Conservation (phyloP, 2,329 filamentous ascomycete genomes). For the Scytalidium sp. region DNA sequence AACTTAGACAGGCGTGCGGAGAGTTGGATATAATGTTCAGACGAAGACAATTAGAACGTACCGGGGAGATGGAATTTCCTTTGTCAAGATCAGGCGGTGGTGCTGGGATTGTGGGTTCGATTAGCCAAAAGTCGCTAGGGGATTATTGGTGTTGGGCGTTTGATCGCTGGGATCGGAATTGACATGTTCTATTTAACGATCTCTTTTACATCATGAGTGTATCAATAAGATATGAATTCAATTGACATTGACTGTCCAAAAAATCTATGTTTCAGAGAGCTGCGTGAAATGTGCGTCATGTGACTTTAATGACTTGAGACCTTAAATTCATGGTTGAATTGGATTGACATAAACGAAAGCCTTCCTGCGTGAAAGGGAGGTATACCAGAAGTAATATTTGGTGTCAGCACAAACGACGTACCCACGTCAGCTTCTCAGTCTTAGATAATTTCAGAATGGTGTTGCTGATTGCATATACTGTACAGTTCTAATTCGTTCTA, state of each 20-base stretch:
- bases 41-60: conserved; percentile 11
- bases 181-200: neutral
- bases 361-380: too few relatives aligned
- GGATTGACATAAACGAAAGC: too few relatives aligned
- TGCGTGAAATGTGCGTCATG: neutral
- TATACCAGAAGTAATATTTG: too few relatives aligned
- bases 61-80: conserved; percentile 9
- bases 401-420: too few relatives aligned
- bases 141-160: conserved; percentile 22
- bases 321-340: too few relatives aligned
- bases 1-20: conserved; percentile 21
- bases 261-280: neutral
- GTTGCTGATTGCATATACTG: too few relatives aligned
- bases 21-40: conserved; percentile 24
- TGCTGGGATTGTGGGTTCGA: conserved; percentile 2
- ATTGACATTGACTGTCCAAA: neutral
- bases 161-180: neutral
- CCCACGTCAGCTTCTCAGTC: too few relatives aligned
- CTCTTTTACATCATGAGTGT: neutral
- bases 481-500: too few relatives aligned
- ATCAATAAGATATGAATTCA: neutral
- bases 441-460: too few relatives aligned
- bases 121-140: conserved; percentile 25
- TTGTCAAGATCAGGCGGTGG: conserved; percentile 7
- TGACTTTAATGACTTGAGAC: neutral